These are phyloP conservation scores for Heliamphora pulchella DNA, from an alignment of 179 eudicot genomes.

Conservation along the genomic window DNA sequence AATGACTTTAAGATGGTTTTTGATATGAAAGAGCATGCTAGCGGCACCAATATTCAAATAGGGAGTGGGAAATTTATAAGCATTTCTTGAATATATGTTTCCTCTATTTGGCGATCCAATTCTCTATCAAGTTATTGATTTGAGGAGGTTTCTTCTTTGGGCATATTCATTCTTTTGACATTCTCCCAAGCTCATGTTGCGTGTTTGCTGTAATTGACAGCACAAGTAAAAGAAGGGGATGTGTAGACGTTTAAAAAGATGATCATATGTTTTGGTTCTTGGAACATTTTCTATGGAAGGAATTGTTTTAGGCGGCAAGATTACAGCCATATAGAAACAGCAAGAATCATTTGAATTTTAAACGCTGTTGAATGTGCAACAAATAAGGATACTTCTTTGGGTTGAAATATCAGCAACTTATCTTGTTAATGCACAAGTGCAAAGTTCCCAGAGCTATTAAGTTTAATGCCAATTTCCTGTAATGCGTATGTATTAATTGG, in stretches of 20 bases:
- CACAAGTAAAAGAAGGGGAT: not conserved
- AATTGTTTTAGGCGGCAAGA: not conserved
- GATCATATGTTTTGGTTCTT: not conserved
- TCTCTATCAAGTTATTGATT: not conserved
- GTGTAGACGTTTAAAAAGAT: not conserved
- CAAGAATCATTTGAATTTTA: not conserved
- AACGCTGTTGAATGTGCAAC: not conserved
- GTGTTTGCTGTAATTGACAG: not conserved
- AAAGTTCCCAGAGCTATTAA: not conserved
- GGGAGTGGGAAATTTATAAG: not conserved
- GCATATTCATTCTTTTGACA: not conserved
- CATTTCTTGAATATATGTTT: not conserved
- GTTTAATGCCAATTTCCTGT: not conserved
- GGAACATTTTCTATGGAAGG: not conserved
- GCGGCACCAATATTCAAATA: not conserved
- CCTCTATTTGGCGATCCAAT: not conserved
- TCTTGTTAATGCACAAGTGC: not conserved
- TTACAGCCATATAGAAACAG: not conserved
- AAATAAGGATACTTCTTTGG: not conserved
- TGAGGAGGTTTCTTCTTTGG: not conserved
- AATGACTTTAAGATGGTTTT: not conserved
- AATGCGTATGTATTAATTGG: not conserved
- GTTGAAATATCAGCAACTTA: not conserved
- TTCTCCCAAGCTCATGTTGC: not conserved
- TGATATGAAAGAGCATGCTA: not conserved